Conservation (phyloP, 2,329 filamentous ascomycete species). For the Aspergillus texensis region DNA sequence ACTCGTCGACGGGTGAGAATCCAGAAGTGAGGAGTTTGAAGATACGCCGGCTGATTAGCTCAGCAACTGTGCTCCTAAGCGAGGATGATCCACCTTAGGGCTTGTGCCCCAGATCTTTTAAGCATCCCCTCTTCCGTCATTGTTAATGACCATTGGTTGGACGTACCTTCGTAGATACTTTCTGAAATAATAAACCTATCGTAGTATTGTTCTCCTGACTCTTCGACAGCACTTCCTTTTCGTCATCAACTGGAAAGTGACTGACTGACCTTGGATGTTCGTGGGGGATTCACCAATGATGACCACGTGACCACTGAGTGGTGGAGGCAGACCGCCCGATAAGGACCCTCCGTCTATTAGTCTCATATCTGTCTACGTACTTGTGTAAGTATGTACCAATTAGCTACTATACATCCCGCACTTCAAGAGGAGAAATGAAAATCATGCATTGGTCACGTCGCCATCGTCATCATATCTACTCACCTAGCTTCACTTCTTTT, state of each 20-base stretch:
- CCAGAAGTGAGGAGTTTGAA: conserved; percentile 44
- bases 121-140: not conserved
- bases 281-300: not conserved
- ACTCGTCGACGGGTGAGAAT: conserved; percentile 41
- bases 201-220: not conserved
- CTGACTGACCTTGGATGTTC: not conserved
- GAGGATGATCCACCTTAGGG: conserved; percentile 42
- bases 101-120: conserved; percentile 29
- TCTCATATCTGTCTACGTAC: too few species aligned
- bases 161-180: not conserved
- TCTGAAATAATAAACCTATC: not conserved
- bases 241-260: not conserved
- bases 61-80: conserved; percentile 43
- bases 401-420: not conserved
- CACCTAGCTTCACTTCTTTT: conserved; percentile 6
- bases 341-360: not conserved
- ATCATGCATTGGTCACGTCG: not conserved
- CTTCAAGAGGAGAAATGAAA: not conserved
- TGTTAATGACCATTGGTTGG: not conserved
- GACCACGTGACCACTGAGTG: not conserved
- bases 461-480: not conserved
- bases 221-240: not conserved
- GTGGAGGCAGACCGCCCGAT: not conserved
- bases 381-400: not conserved
- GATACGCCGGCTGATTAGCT: conserved; percentile 43